Base-by-base conservation (phyloP, 768 basidiomycete species). In the Suillus discolor region DNA sequence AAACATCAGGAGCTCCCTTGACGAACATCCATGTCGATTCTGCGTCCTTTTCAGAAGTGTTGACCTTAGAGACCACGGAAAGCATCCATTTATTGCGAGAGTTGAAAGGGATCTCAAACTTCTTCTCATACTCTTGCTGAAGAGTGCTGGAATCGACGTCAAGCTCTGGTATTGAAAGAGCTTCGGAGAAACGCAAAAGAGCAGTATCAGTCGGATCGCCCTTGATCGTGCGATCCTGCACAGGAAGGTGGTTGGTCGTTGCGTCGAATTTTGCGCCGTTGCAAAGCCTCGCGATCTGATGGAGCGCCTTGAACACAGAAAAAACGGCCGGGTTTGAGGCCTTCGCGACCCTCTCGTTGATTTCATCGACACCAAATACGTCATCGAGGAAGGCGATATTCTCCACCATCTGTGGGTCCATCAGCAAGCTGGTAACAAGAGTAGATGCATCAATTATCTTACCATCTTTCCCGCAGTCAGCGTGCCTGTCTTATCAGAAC, bases 401-500 rank as follows among this genome's bases (percentile, higher is more conserved):
- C 70, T 77, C 71, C 15, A 78, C 74, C 12, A 74, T 71, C 76
- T 79, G 36, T 8, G 36, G 39, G 6, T 34, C 38, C 23, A 28
- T 54, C 16, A 60, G 66, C 8, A 62, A 41, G 47, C 28, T 6
- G 18, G 53, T 62, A 60, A 25, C 34, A 9, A 34, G 6, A 49
- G 31, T 5, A 63, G 5, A 7, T 42, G 13, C 28, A 65, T 16
- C 15, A 0, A 16, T 6, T 8, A 18, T 45, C 69, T 61, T 61
- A 73, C 74, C 83, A 84, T 84, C 62, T 72, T 72, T 4, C 77
- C 79, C 62, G 78, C 68, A 1, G 88, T 89, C 23, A 89, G 75
- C 0, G 86, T 88, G 16, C 87, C 86, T 0, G 87, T 87, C 73
- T 90, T 90, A 71, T 90, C 84, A 6, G 81, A 82, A 59, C 79